A percentile compares a stretch with the other conserved stretches of the same genome.
Evolutionary conservation across 2,329 filamentous ascomycete genomes (phyloP).

Genomic region (Xylariaceae sp.): DNA sequence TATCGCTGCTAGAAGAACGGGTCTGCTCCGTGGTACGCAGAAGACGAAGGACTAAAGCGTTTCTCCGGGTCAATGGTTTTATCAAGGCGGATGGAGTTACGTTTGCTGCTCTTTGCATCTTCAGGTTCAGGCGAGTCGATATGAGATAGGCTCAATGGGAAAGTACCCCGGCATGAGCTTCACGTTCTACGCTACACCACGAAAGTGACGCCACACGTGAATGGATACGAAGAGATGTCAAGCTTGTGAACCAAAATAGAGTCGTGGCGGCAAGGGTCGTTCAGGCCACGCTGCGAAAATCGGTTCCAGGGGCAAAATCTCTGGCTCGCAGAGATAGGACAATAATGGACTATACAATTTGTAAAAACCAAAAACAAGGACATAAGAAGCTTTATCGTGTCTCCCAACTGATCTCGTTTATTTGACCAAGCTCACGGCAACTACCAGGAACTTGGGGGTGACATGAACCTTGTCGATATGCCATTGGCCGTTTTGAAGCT

Average conservation of each 20-base stretch:
- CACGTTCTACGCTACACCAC: constrained; percentile 10
- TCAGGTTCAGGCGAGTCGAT: constrained; percentile 39
- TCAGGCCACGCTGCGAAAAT: too few relatives aligned
- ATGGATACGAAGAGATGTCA: constrained; percentile 12
- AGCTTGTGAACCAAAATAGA: constrained; percentile 5
- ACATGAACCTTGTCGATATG: too few relatives aligned
- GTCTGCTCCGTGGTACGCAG: constrained; percentile 99
- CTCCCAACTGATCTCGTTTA: too few relatives aligned
- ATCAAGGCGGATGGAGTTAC: constrained; percentile 63
- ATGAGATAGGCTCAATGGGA: constrained; percentile 37
- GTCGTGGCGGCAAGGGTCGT: too few relatives aligned
- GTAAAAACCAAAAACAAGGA: too few relatives aligned
- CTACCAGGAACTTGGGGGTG: too few relatives aligned
- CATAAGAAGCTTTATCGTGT: too few relatives aligned
- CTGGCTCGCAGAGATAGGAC: too few relatives aligned
- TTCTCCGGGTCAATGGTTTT: constrained; percentile 36
- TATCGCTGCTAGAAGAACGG: constrained; percentile 98
- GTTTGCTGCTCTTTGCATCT: constrained; percentile 57
- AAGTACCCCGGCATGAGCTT: constrained; percentile 33
- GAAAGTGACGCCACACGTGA: constrained; percentile 17
- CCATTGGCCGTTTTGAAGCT: too few relatives aligned
- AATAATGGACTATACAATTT: too few relatives aligned
- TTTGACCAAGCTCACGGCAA: too few relatives aligned
- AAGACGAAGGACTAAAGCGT: constrained; percentile 92
- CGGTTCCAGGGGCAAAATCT: too few relatives aligned